Percentiles rank a stretch among this genome's conserved stretches.
phyloP scores from a whole-genome alignment of 169 alveolate species.

The Perkinsus olseni region DNA sequence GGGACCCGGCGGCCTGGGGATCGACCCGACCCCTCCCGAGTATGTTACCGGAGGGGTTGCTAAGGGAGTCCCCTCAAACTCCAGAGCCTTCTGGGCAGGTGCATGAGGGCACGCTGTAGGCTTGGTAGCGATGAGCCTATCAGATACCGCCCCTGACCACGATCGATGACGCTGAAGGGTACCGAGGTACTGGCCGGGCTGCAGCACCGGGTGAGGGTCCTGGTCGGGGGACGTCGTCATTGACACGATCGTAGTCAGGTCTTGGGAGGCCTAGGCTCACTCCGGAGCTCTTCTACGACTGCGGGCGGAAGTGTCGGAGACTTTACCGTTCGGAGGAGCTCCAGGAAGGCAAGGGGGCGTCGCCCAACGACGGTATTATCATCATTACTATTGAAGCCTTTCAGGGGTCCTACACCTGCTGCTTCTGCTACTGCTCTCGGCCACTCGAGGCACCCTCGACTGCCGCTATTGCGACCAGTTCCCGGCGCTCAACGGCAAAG shows the following conservation, averaged over 20 bases:
- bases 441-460: slow-evolving; percentile 69
- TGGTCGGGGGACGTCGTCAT: too few species aligned
- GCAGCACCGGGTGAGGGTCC: too few species aligned
- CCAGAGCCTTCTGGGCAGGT: neutral
- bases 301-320: neutral
- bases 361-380: too few species aligned
- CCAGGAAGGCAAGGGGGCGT: neutral
- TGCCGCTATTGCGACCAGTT: slow-evolving; percentile 65
- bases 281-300: neutral
- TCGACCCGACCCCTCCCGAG: neutral
- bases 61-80: neutral
- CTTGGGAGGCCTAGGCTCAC: neutral
- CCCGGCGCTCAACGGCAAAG: slow-evolving; percentile 66
- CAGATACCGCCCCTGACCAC: too few species aligned
- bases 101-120: too few species aligned
- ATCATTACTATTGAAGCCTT: too few species aligned
- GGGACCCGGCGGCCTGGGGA: neutral
- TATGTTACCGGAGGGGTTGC: neutral
- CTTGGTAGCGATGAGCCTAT: too few species aligned
- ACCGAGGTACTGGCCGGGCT: too few species aligned
- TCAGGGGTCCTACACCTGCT: slow-evolving; percentile 47
- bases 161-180: too few species aligned
- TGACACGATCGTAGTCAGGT: neutral
- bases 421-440: slow-evolving; percentile 58
- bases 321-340: neutral